These are phyloP conservation scores for Auxenochlorella pyrenoidosa DNA, from an alignment of 139 green algal species.

Conservation along the genomic window DNA sequence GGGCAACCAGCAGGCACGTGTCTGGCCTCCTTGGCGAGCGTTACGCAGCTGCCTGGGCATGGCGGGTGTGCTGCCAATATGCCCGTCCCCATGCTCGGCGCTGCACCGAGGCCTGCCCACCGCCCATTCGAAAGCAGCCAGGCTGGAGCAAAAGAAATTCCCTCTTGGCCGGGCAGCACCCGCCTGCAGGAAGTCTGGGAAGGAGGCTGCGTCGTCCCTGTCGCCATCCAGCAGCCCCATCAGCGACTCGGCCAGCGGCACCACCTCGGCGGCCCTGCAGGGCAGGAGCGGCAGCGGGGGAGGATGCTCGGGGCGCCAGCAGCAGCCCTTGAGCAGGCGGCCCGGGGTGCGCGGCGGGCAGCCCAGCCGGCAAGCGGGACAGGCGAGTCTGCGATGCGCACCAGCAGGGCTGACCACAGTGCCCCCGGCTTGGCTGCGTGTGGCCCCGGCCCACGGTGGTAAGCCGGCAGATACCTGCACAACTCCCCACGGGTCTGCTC, in stretches of 20 bases:
- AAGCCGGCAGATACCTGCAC: neutral
- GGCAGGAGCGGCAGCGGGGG: neutral
- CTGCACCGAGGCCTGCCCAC: too few relatives aligned
- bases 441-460: neutral
- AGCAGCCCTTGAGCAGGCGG: neutral
- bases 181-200: conserved; percentile 36
- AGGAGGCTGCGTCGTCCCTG: conserved; percentile 10
- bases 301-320: too few relatives aligned
- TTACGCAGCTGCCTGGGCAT: too few relatives aligned
- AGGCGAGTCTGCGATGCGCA: too few relatives aligned
- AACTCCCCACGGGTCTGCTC: neutral
- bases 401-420: too few relatives aligned
- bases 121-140: too few relatives aligned
- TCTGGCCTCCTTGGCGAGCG: neutral
- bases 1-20: neutral
- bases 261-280: conserved; percentile 23
- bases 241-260: conserved; percentile 29
- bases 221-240: conserved; percentile 33
- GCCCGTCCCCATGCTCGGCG: too few relatives aligned
- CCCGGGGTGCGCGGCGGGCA: neutral
- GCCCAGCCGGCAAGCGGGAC: too few relatives aligned
- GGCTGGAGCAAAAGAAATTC: too few relatives aligned
- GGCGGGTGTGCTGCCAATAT: too few relatives aligned
- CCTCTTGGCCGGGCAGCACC: neutral
- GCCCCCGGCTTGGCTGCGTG: neutral